These are phyloP conservation scores for Candida arabinofermentans DNA, from an alignment of 805 yeast species.

Conservation along the genomic window DNA sequence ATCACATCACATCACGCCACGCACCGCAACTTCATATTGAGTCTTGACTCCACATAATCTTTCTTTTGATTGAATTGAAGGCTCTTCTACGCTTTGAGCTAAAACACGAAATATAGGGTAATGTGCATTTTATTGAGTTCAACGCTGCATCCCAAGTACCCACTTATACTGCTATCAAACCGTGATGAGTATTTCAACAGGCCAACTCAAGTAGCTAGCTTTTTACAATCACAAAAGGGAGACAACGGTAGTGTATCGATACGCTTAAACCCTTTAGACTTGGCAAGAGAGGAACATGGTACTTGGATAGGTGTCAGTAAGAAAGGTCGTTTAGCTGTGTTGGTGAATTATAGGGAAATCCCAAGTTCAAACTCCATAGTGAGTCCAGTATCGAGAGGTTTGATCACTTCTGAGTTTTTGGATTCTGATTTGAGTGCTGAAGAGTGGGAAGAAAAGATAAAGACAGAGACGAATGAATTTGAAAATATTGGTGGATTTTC, in stretches of 20 bases:
- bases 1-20: no score
- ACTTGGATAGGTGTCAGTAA: constrained; percentile 81
- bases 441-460: constrained; percentile 42
- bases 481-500: constrained; percentile 58
- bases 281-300: constrained; percentile 71
- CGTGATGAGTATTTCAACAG: constrained; percentile 82
- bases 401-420: constrained; percentile 38
- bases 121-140: constrained; percentile 84
- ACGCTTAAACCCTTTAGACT: constrained; percentile 63
- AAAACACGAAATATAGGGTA: no score
- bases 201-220: constrained; percentile 58
- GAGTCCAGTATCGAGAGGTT: constrained; percentile 40
- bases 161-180: constrained; percentile 74
- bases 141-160: constrained; percentile 65
- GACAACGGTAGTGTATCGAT: neutral
- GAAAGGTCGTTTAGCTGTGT: constrained; percentile 59
- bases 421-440: constrained; percentile 30
- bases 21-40: no score
- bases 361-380: constrained; percentile 14
- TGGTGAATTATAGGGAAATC: constrained; percentile 69
- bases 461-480: constrained; percentile 25
- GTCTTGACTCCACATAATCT: no score
- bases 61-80: no score
- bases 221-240: constrained; percentile 17
- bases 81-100: no score